Conservation (phyloP, 129 eudicot genomes). For the Saussurea involucrata region DNA sequence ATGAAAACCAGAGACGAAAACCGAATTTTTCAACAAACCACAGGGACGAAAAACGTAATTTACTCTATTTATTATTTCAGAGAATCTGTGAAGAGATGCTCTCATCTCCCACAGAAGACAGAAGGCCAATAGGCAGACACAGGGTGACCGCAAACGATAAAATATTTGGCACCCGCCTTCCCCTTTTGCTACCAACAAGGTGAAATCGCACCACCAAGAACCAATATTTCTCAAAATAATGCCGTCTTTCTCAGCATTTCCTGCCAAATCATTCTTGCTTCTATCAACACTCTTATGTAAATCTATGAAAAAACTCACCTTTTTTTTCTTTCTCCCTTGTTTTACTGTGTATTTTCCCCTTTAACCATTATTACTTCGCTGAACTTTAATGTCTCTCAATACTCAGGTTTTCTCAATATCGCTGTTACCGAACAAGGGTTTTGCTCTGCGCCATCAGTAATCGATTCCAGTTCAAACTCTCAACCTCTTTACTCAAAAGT, state of each 20-base stretch:
- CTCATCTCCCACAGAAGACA: no score
- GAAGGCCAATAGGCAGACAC: slow-evolving; percentile 17
- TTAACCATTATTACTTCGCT: background rate
- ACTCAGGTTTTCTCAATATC: slow-evolving; percentile 45
- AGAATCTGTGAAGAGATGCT: no score
- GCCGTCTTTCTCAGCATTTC: slow-evolving; percentile 38
- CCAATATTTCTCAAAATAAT: slow-evolving; percentile 27
- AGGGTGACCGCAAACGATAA: slow-evolving; percentile 2
- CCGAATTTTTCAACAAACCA: no score
- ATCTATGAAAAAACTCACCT: background rate
- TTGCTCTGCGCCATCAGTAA: slow-evolving; percentile 70
- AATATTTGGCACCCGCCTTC: slow-evolving; percentile 9
- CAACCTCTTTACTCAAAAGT: slow-evolving; percentile 73
- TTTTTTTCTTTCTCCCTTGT: background rate
- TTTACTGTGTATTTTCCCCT: background rate
- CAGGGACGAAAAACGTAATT: no score
- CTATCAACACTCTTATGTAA: slow-evolving; percentile 40
- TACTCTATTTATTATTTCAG: no score
- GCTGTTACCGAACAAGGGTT: slow-evolving; percentile 62
- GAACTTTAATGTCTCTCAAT: background rate
- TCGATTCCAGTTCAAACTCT: slow-evolving; percentile 23
- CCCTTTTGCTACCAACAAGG: background rate
- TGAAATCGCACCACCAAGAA: background rate
- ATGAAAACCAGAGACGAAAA: no score
- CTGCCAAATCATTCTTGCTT: slow-evolving; percentile 33